Evolutionary conservation across 805 yeast genomes (phyloP), one percentile per base, ranked within the genome.

Genomic region (Candida endomychidarum): DNA sequence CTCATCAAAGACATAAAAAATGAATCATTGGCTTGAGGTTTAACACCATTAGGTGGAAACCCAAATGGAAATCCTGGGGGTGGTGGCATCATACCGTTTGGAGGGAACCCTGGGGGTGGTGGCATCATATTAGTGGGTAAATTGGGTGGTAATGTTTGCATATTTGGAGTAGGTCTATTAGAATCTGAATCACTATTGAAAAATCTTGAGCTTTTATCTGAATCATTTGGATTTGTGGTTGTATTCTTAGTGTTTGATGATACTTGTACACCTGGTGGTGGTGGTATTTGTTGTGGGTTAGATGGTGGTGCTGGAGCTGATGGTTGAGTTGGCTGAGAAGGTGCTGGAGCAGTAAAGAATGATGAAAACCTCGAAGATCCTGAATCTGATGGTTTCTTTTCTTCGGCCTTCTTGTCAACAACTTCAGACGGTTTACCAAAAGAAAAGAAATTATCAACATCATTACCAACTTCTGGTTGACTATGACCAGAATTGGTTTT

Each of bases 1-100:
- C 42, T 61, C 46, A 76, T 53, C 40, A 76, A 56, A 4, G 79
- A 67, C 59, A 70, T 63, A 50, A 76, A 72, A 45, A 76, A 76
- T 11, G 67, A 53, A 43, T 74, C 77, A 47, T 65, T 62, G n/a
- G 54, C 43, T 24, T 12, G 47, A 27, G 32, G 47, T 18, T 39
- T 34, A 4, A 14, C 31, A 2, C 31, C 22, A 18, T 27, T 34
- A 5, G 37, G 27, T 18, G 43, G 43, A 15, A 40, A 27, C 4
- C 30, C 30, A 16, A 40, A 28, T 7, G 35, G 31, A 16, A 32
- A 18, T 4, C 37, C 37, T 21, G 43, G 44, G 8, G 25, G 27
- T 15, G 32, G 40, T n/a, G 21, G 21, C 16, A 47, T 48, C 17
- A 38, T 38, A 19, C 39, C 36, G 16, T 33, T 26, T 12, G 14